Percentiles rank a stretch among this genome's conserved stretches.
phyloP scores from a whole-genome alignment of 2,329 filamentous ascomycete species.

The Arthrobotrys musiformis region DNA sequence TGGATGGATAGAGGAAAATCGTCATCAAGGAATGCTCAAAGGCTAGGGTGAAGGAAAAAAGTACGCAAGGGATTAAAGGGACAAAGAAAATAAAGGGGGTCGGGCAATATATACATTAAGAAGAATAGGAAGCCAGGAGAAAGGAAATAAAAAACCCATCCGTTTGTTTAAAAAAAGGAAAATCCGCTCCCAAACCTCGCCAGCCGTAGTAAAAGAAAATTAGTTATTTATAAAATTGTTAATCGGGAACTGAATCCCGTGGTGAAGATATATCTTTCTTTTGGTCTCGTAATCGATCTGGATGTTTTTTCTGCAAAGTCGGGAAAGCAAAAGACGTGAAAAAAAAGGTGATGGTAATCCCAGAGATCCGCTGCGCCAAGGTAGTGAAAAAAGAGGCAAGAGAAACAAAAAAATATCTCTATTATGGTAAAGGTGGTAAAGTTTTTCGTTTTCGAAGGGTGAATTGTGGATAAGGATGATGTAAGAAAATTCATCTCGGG shows the following conservation, averaged over 20 bases:
- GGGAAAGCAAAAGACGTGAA: slow-evolving; percentile 26
- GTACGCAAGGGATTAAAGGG: slow-evolving; percentile 7
- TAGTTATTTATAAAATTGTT: slow-evolving; percentile 25
- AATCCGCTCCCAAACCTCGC: slow-evolving; percentile 37
- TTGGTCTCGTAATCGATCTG: slow-evolving; percentile 54
- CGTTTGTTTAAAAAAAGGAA: slow-evolving; percentile 9
- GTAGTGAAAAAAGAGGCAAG: slow-evolving; percentile 6
- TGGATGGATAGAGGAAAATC: slow-evolving; percentile 35
- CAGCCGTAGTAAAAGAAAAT: slow-evolving; percentile 19
- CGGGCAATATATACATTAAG: slow-evolving; percentile 40
- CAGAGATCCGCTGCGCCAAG: slow-evolving; percentile 53
- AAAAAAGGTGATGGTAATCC: slow-evolving; percentile 29
- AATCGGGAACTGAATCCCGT: slow-evolving; percentile 11
- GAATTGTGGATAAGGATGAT: neutral
- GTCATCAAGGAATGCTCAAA: slow-evolving; percentile 36
- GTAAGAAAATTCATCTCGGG: neutral
- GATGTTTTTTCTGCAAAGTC: slow-evolving; percentile 22
- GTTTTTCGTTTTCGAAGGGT: neutral
- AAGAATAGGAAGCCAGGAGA: neutral
- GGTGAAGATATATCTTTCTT: slow-evolving; percentile 7
- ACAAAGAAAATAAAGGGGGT: slow-evolving; percentile 8
- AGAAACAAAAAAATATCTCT: neutral
- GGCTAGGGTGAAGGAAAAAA: neutral
- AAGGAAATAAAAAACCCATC: slow-evolving; percentile 19
- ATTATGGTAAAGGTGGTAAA: neutral